Evolutionary conservation across 208 protist genomes (phyloP).

Genomic region (Trypanosoma theileri): DNA sequence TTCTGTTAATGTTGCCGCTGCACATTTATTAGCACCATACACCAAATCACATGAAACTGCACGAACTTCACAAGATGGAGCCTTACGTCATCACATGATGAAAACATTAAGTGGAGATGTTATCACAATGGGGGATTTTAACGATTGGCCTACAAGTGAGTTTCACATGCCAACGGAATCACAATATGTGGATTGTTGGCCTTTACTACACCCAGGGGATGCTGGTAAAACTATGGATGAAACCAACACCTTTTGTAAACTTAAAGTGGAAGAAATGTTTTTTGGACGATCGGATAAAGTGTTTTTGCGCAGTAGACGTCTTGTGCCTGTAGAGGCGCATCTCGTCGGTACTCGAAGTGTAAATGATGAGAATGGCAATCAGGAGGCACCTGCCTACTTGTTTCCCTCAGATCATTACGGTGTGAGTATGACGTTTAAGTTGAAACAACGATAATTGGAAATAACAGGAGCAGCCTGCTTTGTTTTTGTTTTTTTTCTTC

Average conservation of each 20-base stretch:
- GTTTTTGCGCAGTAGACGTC: constrained; percentile 60
- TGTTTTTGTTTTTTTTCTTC: neutral
- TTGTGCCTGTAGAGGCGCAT: constrained; percentile 69
- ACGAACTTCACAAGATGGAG: constrained; percentile 72
- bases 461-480: neutral
- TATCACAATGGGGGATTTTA: constrained; percentile 91
- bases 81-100: constrained; percentile 55
- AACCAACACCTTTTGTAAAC: constrained; percentile 89
- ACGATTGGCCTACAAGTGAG: constrained; percentile 88
- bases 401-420: constrained; percentile 92
- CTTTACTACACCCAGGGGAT: constrained; percentile 57
- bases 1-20: constrained; percentile 45
- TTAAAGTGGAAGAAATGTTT: constrained; percentile 92
- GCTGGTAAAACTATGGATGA: constrained; percentile 90
- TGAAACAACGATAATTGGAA: constrained; percentile 9
- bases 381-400: constrained; percentile 76
- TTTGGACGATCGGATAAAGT: constrained; percentile 89
- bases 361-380: constrained; percentile 79
- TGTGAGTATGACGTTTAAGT: constrained; percentile 68
- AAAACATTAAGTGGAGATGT: constrained; percentile 52
- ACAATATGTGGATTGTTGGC: constrained; percentile 83
- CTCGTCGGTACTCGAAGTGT: constrained; percentile 84
- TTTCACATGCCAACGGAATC: constrained; percentile 80
- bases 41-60: constrained; percentile 68
- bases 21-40: constrained; percentile 85